Base-by-base conservation (phyloP, 2,329 filamentous ascomycete species). In the Aspergillus sergii region DNA sequence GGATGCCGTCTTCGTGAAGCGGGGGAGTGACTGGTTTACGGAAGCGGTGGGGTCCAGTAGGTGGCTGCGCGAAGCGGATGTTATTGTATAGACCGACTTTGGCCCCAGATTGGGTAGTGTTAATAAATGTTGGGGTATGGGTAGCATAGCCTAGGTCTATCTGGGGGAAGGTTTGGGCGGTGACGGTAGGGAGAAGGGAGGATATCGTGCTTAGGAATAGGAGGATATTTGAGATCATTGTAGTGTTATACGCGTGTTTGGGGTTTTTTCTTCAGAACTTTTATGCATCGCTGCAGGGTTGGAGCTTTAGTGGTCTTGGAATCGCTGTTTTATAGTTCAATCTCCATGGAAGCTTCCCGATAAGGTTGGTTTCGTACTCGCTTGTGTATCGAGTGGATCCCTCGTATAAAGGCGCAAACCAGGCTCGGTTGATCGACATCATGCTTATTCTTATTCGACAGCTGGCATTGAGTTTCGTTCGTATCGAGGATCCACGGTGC, bases 31-130 rank as follows among this genome's bases (percentile, higher is more conserved):
- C 14, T 21, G 56, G 56, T 12, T 58, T 58, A 16, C 56, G 56
- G 26, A 58, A 58, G 14, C 56, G 56, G 14, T 11, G 56, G 14
- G 10, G 2, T 6, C 56, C 56, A 8, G 56, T 58, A 14, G 56
- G 56, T 32, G 56, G 56, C 26, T 46, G 56, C 26, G 56, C 56
- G 8, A 58, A 58, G 36, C 56, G 56, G 39, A 58, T 58, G 26
- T 58, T 58, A 19, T 58, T 58, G 56, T 58, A 58, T 14, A 58
- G 26, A 11, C 16, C 39, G 39, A 58, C 9, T 46, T 58, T 58
- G 6, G 39, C 23, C 7, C 56, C 56, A 5, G 56, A 45, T 9
- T 10, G 2, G 21, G 55, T 57, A 7, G 55, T 46, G 39, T 57
- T 57, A 6, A 57, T 39, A 39, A 30, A 57, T 1, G 55, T 57